Base-by-base conservation (phyloP, 495 filamentous ascomycete species). In the Cudoniella acicularis region DNA sequence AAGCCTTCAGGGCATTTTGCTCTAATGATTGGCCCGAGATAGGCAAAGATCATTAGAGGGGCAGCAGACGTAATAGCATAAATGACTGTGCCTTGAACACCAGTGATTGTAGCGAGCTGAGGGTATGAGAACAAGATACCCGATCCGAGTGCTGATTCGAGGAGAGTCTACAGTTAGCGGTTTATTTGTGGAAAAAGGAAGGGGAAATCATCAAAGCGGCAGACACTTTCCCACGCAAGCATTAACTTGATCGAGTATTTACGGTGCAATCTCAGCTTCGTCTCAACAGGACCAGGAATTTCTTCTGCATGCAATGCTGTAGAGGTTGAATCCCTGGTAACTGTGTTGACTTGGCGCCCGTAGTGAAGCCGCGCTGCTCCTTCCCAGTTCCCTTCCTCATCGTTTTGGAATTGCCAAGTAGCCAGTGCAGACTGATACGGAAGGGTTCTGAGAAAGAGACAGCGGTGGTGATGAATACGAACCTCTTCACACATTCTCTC, bases 181-280 rank as follows among this genome's bases (percentile, higher is more conserved):
- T 56, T 47, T 55, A 50, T 64, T 62, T 49, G 3, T 3, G 17
- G 43, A 42, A 43, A 27, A 51, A 55, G 59, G 67, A 64, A 60
- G 62, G 69, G 52, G 61, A 61, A 41, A 57, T 64, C 60, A 54
- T 64, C 40, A 45, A 62, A 86, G 87, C 87, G 88, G 88, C 88
- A 91, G 85, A 88, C 91, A 64, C 87, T 89, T 91, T 85, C 88
- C 82, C 88, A 90, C 88, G 88, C 88, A 91, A 91, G 88, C 83
- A 87, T 91, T 91, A 90, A 86, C 88, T 91, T 91, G 88, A 87
- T 91, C 88, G 88, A 90, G 88, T 91, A 80, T 81, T n/a, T 75
- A 90, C 87, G 88, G 88, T 91, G 80, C 84, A 82, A 84, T 91
- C 88, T 91, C 88, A 91, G 88, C 88, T 82, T 89, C 83, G 71